These are phyloP conservation scores for Fusarium haematococcum DNA, from an alignment of 2,329 filamentous ascomycete genomes.

Conservation along the genomic window DNA sequence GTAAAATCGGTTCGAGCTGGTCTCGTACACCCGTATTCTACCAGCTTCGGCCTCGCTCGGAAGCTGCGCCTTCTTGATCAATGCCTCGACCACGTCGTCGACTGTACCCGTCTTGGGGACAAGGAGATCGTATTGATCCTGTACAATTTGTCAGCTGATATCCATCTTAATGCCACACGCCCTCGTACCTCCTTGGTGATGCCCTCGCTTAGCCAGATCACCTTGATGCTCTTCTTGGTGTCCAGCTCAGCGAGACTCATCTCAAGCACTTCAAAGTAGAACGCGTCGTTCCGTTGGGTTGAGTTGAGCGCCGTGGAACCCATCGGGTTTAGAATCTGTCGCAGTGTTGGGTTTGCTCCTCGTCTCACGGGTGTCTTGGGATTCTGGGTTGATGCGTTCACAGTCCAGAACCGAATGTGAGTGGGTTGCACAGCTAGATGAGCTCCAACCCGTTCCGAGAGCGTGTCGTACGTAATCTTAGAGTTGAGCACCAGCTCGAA, in stretches of 20 bases:
- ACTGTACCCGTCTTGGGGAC: constrained; percentile 88
- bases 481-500: constrained; percentile 86
- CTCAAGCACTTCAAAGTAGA: constrained; percentile 94
- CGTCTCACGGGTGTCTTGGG: constrained; percentile 84
- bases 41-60: constrained; percentile 77
- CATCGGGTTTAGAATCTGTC: constrained; percentile 81
- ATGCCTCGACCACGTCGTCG: constrained; percentile 78
- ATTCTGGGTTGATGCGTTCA: constrained; percentile 80
- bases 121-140: constrained; percentile 85
- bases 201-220: constrained; percentile 89
- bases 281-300: constrained; percentile 78
- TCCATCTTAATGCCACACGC: neutral
- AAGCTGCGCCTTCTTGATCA: constrained; percentile 85
- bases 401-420: constrained; percentile 91
- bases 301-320: constrained; percentile 75
- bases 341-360: constrained; percentile 75
- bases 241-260: constrained; percentile 95
- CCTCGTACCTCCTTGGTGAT: constrained; percentile 84
- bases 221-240: constrained; percentile 87
- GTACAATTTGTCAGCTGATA: constrained; percentile 8
- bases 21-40: constrained; percentile 84
- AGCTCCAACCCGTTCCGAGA: constrained; percentile 85
- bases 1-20: constrained; percentile 84
- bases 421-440: constrained; percentile 82
- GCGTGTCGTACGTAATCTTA: constrained; percentile 90